Base-by-base conservation (phyloP, 1,139 yeast species). In the Candida sp. region DNA sequence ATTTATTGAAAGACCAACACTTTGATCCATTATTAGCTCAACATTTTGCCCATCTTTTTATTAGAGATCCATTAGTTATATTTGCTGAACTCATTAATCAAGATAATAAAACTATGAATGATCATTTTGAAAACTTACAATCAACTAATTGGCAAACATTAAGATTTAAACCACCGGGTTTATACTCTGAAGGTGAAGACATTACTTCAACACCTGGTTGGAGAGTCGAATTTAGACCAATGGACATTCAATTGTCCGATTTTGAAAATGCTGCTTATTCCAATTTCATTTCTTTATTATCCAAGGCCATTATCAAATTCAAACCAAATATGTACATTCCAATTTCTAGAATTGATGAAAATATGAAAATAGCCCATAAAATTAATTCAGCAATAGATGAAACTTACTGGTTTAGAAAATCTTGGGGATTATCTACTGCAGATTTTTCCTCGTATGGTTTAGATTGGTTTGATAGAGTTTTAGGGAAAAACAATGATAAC, bases 101-200 rank as follows among this genome's bases (percentile, higher is more conserved):
- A 58, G 84, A 90, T 60, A 87, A 88, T 54, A 56, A 60, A 7
- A 64, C 67, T 12, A 89, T 87, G 38, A 88, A 87, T 45, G 97
- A 91, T 58, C 99, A 95, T 67, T 95, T 93, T 66, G 99, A 93
- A 62, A 93, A 95, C 65, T 83, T 93, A 49, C 99, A 95, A 69
- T 86, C 95, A 39, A 95, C 99, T 6, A 93, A 93, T 61, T 93
- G 99, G 99, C 99, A 93, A 68, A 88, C 97, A 1, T 70, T 93
- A 56, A 76, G 99, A 53, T 93, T 93, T 73, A 93, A 93, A 68
- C 97, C 98, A 1, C 79, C 79, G 5, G 77, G 70, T 12, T 61
- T 72, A 42, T 72, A 73, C 47, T 75, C 77, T 75, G 49, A 52
- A 11, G 52, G 52, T 1, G 21, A 43, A 8, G 66, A 63, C 38